Conservation (phyloP, 2,329 filamentous ascomycete genomes). For the Pseudocercospora cruenta region DNA sequence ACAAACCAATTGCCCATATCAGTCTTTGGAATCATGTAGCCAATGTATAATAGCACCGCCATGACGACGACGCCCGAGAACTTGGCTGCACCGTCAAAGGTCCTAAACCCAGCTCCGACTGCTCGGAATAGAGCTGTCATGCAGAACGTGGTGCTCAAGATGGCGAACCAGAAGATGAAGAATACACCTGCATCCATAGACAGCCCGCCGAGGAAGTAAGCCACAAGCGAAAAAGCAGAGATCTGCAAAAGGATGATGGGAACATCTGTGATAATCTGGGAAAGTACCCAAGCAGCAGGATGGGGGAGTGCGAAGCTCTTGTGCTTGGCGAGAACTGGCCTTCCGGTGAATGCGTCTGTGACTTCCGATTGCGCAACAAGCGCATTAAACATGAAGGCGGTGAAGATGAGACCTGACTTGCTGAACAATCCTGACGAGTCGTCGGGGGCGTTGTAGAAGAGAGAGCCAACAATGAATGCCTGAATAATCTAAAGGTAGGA, state of each 20-base stretch:
- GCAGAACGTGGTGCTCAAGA: constrained; percentile 42
- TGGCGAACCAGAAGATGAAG: constrained; percentile 64
- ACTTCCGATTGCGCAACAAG: constrained; percentile 69
- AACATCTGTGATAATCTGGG: constrained; percentile 54
- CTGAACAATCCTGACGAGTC: constrained; percentile 64
- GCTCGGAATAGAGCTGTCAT: constrained; percentile 52
- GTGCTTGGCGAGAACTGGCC: constrained; percentile 53
- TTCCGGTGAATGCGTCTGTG: constrained; percentile 52
- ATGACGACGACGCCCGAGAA: constrained; percentile 31
- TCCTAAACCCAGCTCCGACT: constrained; percentile 36
- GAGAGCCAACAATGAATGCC: constrained; percentile 64
- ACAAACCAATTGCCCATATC: constrained; percentile 12
- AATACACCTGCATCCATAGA: constrained; percentile 56
- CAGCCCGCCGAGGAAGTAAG: constrained; percentile 67
- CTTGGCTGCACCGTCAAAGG: constrained; percentile 32
- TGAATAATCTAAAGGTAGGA: constrained; percentile 51
- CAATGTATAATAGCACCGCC: constrained; percentile 40
- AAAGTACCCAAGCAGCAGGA: constrained; percentile 52
- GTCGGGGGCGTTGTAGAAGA: constrained; percentile 66
- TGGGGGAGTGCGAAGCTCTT: constrained; percentile 43
- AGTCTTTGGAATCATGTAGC: constrained; percentile 15
- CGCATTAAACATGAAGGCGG: constrained; percentile 64
- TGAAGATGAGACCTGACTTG: constrained; percentile 66
- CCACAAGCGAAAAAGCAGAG: constrained; percentile 43
- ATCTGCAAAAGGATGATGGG: constrained; percentile 50